Conservation (phyloP, 768 basidiomycete species). For the Kwoniella sp. region DNA sequence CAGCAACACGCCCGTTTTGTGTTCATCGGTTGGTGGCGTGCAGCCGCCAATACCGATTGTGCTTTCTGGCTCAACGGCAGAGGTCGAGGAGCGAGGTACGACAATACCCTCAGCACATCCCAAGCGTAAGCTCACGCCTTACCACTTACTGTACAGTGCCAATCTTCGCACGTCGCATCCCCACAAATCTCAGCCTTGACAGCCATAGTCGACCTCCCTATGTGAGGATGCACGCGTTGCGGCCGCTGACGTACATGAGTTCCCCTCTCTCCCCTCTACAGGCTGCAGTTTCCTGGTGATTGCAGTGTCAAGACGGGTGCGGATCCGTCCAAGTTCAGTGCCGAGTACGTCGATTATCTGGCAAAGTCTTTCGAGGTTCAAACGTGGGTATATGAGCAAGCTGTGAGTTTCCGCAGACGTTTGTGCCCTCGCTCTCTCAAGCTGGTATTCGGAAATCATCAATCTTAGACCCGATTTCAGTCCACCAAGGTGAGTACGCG, state of each 20-base stretch:
- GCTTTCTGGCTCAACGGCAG: constrained; percentile 80
- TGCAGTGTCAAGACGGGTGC: constrained; percentile 72
- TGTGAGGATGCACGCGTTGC: too few species aligned
- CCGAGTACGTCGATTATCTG: constrained; percentile 61
- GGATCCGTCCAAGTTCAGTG: constrained; percentile 62
- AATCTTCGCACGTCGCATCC: too few species aligned
- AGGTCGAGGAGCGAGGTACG: constrained; percentile 68
- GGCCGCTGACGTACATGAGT: too few species aligned
- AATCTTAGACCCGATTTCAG: too few species aligned
- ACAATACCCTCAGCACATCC: constrained; percentile 54
- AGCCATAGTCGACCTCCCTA: too few species aligned
- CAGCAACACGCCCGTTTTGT: too few species aligned
- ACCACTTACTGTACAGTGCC: too few species aligned
- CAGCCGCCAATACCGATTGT: constrained; percentile 59
- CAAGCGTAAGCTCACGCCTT: constrained; percentile 27
- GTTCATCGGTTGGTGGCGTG: too few species aligned
- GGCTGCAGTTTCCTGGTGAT: constrained; percentile 70
- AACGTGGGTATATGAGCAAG: constrained; percentile 70
- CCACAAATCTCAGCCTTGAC: too few species aligned
- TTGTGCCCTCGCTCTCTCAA: too few species aligned
- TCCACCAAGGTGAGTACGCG: too few species aligned
- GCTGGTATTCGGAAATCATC: too few species aligned
- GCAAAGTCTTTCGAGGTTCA: constrained; percentile 78
- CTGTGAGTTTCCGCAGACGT: constrained; percentile 54
- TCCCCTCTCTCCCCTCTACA: constrained; percentile 63